Evolutionary conservation across 2,329 filamentous ascomycete species (phyloP).

Genomic region (Thelonectria blattea): DNA sequence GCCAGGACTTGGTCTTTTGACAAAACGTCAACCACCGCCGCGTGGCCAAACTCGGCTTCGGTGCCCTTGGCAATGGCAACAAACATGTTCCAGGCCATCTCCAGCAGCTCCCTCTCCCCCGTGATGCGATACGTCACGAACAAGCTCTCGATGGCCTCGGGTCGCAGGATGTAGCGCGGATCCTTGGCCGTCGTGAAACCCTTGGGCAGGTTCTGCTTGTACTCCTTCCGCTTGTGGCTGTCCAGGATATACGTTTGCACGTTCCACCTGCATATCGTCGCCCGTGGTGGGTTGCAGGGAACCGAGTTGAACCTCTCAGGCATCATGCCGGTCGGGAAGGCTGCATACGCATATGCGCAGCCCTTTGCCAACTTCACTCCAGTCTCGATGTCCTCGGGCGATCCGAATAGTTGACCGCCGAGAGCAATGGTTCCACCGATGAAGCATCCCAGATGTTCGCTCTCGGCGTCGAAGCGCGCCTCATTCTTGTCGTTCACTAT

Average conservation of each 20-base stretch:
- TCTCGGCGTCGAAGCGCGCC: slow-evolving; percentile 34
- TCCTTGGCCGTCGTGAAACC: slow-evolving; percentile 68
- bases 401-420: slow-evolving; percentile 61
- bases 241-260: slow-evolving; percentile 37
- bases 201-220: slow-evolving; percentile 43
- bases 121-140: slow-evolving; percentile 59
- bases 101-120: slow-evolving; percentile 52
- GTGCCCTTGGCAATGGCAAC: slow-evolving; percentile 53
- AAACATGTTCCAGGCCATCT: slow-evolving; percentile 61
- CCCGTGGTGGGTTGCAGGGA: slow-evolving; percentile 46
- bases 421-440: slow-evolving; percentile 70
- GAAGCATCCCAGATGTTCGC: slow-evolving; percentile 66
- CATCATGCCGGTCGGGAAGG: slow-evolving; percentile 64
- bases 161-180: slow-evolving; percentile 55
- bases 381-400: slow-evolving; percentile 60
- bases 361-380: slow-evolving; percentile 58
- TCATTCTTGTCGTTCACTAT: slow-evolving; percentile 34
- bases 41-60: slow-evolving; percentile 53
- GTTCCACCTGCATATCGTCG: slow-evolving; percentile 42
- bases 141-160: slow-evolving; percentile 57
- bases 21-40: slow-evolving; percentile 54
- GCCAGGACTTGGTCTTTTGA: slow-evolving; percentile 35
- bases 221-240: slow-evolving; percentile 23
- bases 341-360: slow-evolving; percentile 63
- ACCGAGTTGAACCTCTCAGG: slow-evolving; percentile 60